phyloP scores from a whole-genome alignment of 331 rosid genomes.

The Cucumis variabilis region DNA sequence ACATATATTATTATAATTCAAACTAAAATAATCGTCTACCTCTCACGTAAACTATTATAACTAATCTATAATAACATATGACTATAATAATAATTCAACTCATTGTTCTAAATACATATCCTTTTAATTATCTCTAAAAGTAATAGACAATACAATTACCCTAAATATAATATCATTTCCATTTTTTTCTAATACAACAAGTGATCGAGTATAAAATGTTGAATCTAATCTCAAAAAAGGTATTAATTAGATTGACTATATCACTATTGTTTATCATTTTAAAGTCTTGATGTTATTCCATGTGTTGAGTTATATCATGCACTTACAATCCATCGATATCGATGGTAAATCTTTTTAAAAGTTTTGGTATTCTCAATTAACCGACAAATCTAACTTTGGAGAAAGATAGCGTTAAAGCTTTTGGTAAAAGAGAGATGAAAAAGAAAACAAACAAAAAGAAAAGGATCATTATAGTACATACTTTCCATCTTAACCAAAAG shows the following conservation, averaged over 20 bases:
- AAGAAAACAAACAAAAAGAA: neutral
- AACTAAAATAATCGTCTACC: no score
- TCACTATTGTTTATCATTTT: neutral
- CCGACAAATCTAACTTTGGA: neutral
- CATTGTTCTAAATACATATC: no score
- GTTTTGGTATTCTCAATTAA: neutral
- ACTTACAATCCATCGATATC: neutral
- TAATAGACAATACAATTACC: no score
- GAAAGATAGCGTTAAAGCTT: neutral
- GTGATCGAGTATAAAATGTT: no score
- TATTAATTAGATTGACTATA: no score
- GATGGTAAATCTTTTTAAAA: neutral
- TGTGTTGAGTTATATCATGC: neutral
- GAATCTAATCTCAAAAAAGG: no score
- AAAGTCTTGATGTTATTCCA: neutral
- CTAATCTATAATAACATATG: no score
- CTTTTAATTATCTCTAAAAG: no score
- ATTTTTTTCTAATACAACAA: no score
- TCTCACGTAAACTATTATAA: no score
- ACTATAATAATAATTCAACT: no score
- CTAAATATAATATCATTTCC: neutral
- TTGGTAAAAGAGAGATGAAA: neutral
- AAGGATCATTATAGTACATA: neutral
- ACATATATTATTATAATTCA: no score
- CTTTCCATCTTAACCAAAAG: neutral